These are phyloP conservation scores for Antitrichia curtipendula DNA, from an alignment of 225 moss, liverwort and hornwort genomes.

Conservation along the genomic window DNA sequence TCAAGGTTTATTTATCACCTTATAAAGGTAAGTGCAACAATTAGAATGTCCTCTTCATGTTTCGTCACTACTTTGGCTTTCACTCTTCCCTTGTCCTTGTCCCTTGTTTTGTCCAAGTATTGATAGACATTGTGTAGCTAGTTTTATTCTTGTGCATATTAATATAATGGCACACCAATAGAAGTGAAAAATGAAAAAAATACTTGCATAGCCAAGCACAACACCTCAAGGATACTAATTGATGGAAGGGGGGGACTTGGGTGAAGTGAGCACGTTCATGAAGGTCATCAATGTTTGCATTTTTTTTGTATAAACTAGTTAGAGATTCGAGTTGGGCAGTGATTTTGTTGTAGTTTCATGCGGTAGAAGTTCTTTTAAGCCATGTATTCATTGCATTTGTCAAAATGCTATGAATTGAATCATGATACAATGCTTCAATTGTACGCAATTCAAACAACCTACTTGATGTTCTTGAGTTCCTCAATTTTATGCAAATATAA, in stretches of 20 bases:
- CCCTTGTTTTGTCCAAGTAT: too few relatives aligned
- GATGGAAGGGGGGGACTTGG: background rate
- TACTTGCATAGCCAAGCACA: background rate
- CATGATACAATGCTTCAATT: background rate
- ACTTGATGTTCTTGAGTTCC: fast-evolving
- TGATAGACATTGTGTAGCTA: background rate
- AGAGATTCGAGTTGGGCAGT: background rate
- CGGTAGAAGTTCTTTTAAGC: background rate
- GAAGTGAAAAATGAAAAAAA: background rate
- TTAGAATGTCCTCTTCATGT: background rate
- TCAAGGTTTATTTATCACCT: background rate
- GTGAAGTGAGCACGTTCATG: background rate
- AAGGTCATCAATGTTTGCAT: background rate
- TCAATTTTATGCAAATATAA: background rate
- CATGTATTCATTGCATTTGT: background rate
- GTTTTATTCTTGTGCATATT: background rate
- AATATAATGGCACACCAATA: background rate
- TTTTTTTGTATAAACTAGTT: background rate
- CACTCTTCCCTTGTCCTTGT: background rate
- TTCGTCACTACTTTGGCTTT: background rate
- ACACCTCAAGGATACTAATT: background rate
- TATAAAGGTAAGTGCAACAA: too few relatives aligned
- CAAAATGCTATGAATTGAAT: background rate
- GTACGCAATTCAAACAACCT: background rate
- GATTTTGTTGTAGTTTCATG: background rate